Percentiles rank a stretch among this genome's conserved stretches.
Conservation (phyloP, 2,329 filamentous ascomycete species). For the Fusarium mangiferae region DNA sequence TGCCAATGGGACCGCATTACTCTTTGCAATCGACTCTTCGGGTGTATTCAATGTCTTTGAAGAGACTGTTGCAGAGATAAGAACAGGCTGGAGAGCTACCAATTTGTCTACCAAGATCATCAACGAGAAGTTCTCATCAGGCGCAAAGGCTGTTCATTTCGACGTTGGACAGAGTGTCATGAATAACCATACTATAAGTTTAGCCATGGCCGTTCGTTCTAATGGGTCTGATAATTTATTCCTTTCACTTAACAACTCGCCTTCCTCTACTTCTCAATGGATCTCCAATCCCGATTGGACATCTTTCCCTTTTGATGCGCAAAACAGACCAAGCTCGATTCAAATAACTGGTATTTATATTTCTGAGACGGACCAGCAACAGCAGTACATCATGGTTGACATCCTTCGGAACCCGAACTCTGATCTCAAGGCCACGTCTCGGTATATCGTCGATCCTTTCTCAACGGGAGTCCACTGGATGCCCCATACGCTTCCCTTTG, state of each 20-base stretch:
- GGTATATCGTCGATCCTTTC: neutral
- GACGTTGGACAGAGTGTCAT: neutral
- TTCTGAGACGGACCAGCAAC: neutral
- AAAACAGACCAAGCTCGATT: neutral
- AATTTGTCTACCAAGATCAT: neutral
- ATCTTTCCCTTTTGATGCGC: neutral
- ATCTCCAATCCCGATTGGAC: neutral
- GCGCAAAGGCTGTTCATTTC: neutral
- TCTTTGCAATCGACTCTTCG: neutral
- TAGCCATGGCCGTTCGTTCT: neutral
- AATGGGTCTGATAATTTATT: neutral
- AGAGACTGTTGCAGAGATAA: neutral
- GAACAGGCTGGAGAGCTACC: neutral
- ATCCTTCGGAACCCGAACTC: neutral
- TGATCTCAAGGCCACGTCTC: neutral
- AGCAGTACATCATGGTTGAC: neutral
- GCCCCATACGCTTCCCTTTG: neutral
- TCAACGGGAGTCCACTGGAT: neutral
- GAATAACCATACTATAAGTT: neutral
- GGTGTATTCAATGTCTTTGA: neutral
- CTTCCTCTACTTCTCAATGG: neutral
- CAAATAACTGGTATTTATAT: neutral
- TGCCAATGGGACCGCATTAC: neutral
- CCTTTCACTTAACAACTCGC: neutral
- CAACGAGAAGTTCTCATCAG: neutral